Evolutionary conservation across 805 yeast genomes (phyloP).

Genomic region (Zygosaccharomyces gambellarensis): DNA sequence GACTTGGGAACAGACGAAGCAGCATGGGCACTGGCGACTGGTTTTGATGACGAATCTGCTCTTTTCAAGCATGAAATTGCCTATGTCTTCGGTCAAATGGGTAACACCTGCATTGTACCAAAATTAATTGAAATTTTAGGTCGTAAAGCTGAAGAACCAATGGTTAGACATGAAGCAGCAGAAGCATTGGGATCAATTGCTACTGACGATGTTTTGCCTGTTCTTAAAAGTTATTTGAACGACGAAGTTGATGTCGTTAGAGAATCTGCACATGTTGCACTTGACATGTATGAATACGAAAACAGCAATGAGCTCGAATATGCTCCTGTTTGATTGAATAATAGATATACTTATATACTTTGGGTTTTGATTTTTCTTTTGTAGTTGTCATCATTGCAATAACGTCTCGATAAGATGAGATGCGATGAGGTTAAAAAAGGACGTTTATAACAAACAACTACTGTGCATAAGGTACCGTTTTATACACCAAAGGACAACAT

Average conservation of each 20-base stretch:
- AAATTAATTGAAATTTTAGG: constrained; percentile 76
- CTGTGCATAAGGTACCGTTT: neutral
- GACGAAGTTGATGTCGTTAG: constrained; percentile 89
- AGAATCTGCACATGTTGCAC: constrained; percentile 94
- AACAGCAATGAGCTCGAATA: constrained; percentile 78
- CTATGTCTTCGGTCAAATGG: constrained; percentile 94
- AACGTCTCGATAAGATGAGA: neutral
- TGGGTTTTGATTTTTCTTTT: constrained; percentile 3
- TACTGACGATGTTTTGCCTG: constrained; percentile 89
- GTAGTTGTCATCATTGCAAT: neutral
- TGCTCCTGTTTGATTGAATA: constrained; percentile 34
- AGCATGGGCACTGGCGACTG: constrained; percentile 83
- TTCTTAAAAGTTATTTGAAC: constrained; percentile 68
- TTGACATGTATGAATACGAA: constrained; percentile 97
- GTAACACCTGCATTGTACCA: constrained; percentile 90
- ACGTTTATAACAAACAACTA: neutral
- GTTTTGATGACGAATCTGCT: constrained; percentile 87
- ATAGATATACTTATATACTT: constrained; percentile 2
- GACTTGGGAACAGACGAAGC: constrained; percentile 94
- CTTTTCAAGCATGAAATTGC: constrained; percentile 97
- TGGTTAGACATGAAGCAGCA: constrained; percentile 99
- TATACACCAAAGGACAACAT: neutral
- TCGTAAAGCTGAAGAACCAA: constrained; percentile 79
- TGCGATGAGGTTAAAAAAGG: neutral
- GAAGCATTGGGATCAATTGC: constrained; percentile 98